A percentile compares a stretch with the other conserved stretches of the same genome.
These are phyloP conservation scores for Colletotrichum agaves DNA, from an alignment of 2,329 filamentous ascomycete species.

Conservation along the genomic window DNA sequence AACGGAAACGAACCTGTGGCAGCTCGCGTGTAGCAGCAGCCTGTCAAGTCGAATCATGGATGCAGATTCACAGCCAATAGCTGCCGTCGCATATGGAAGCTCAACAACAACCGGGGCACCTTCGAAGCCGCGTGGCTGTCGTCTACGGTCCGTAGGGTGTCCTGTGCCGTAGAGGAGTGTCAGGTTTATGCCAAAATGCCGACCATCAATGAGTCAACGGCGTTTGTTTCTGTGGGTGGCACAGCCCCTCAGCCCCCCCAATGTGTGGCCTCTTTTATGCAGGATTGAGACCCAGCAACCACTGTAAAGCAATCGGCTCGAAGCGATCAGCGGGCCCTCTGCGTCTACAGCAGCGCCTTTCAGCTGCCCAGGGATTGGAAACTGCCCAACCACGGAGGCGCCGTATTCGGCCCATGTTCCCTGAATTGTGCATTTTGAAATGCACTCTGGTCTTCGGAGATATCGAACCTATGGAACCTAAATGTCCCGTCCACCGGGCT, in stretches of 20 bases:
- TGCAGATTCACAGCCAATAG: background rate
- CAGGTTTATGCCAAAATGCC: conserved; percentile 32
- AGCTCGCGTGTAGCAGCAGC: background rate
- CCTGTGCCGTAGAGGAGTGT: conserved; percentile 28
- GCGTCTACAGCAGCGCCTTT: conserved; percentile 34
- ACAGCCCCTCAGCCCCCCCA: conserved; percentile 36
- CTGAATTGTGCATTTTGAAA: conserved; percentile 26
- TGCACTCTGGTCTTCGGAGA: background rate
- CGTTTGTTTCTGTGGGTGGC: conserved; percentile 29
- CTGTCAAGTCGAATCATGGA: conserved; percentile 19
- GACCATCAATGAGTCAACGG: conserved; percentile 32
- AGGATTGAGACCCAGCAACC: conserved; percentile 16
- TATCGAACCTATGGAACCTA: background rate
- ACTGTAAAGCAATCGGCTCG: conserved; percentile 28
- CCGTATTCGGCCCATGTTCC: conserved; percentile 24
- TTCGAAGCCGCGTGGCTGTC: conserved; percentile 28
- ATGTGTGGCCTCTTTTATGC: conserved; percentile 27
- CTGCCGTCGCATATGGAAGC: conserved; percentile 7
- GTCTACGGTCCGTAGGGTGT: conserved; percentile 5
- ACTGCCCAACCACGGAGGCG: conserved; percentile 21
- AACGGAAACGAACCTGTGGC: background rate
- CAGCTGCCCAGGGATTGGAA: conserved; percentile 35
- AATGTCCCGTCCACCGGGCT: too few species aligned
- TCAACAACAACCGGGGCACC: background rate
- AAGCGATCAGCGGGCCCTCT: conserved; percentile 36